Evolutionary conservation across 169 alveolate species (phyloP), one percentile per base, ranked within the genome.

Genomic region (Plasmodium coatneyi): DNA sequence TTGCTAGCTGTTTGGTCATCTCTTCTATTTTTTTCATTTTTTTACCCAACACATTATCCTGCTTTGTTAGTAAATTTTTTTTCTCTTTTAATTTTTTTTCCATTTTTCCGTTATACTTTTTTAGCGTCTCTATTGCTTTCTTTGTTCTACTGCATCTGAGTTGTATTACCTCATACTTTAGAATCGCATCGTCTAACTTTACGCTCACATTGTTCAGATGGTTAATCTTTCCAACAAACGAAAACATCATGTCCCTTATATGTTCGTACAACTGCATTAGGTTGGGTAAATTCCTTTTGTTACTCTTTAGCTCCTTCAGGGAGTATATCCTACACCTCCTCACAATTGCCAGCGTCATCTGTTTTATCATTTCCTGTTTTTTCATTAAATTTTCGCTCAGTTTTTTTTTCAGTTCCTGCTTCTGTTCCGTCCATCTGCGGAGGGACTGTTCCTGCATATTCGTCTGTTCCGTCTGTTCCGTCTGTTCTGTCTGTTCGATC

Each of bases 51-150:
- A 86, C 86, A 22, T 5, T 22, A 19, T 25, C 70, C 46, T 86
- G 93, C 54, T 86, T 86, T 7, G 79, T 30, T n/a, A 86, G 43
- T 16, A 86, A 22, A 3, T 19, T 86, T 34, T 86, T 86, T 25
- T 86, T 86, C 34, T 86, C 93, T 14, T 76, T 56, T 19, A 86
- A 34, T 36, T 86, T 86, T 4, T 10, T 86, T 10, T 74, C 80
- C 54, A 86, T 49, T 76, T 86, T 86, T 2, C 30, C 28, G 54
- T 86, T 86, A 54, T 86, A 86, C 7, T 86, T 86, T 54, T 76
- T 54, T 7, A 86, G 46, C 2, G 93, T 60, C 19, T 86, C 93
- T 12, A 86, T 86, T n/a, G 93, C 93, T 19, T 86, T 86, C n/a
- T 86, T 74, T n/a, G 93, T 86, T 70, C 80, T 86, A 54, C 93